Evolutionary conservation across 257 asterid genomes (phyloP).

Genomic region (Solanum bulbocastanum): DNA sequence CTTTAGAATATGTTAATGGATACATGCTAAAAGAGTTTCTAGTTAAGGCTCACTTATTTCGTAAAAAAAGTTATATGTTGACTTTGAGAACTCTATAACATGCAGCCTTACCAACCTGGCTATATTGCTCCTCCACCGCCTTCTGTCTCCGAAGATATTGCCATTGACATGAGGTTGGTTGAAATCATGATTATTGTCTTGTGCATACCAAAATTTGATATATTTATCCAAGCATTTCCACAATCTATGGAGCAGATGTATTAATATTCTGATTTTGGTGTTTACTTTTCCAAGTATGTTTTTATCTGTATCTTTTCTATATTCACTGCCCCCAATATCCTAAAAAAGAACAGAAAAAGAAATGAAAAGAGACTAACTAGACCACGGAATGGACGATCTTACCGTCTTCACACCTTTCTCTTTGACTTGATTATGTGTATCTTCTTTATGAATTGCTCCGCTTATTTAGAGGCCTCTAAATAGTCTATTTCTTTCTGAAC

Average conservation of each 20-base stretch:
- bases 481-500: background rate
- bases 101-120: constrained; percentile 42
- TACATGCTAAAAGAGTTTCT: background rate
- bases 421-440: background rate
- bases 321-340: background rate
- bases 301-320: background rate
- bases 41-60: background rate
- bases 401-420: background rate
- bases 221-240: background rate
- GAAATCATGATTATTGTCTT: background rate
- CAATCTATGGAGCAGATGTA: background rate
- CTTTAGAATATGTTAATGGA: background rate
- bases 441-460: background rate
- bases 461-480: background rate
- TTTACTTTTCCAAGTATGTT: background rate
- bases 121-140: constrained; percentile 38
- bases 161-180: constrained; percentile 11
- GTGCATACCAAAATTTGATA: background rate
- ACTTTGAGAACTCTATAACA: background rate
- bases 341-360: background rate
- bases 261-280: background rate
- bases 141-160: constrained; percentile 20
- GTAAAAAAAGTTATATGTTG: background rate
- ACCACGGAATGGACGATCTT: background rate
- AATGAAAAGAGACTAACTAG: background rate